Percentiles rank a stretch among this genome's conserved stretches.
These are phyloP conservation scores for Hylodesmum podocarpum DNA, from an alignment of 306 rosid genomes.

Conservation along the genomic window DNA sequence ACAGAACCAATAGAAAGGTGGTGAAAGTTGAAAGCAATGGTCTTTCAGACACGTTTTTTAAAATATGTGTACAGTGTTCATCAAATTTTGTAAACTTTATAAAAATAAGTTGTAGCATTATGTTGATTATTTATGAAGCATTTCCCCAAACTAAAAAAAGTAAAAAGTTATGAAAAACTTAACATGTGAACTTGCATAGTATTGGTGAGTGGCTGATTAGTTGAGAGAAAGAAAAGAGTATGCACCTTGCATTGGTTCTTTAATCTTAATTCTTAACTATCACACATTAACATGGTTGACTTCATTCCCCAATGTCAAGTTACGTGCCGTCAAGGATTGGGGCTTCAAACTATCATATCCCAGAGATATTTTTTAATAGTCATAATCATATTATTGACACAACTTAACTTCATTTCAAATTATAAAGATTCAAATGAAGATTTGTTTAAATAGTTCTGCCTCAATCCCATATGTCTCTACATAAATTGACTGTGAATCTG, in stretches of 20 bases:
- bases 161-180: not conserved
- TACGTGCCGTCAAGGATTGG: constrained; percentile 71
- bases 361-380: not conserved
- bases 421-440: not conserved
- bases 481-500: not conserved
- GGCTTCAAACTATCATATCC: constrained; percentile 39
- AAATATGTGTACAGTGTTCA: not conserved
- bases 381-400: not conserved
- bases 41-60: not conserved
- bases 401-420: not conserved
- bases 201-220: not conserved
- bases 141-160: too few relatives aligned
- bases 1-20: not conserved
- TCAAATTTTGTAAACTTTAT: not conserved
- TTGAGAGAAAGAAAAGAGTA: not conserved
- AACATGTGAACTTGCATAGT: not conserved
- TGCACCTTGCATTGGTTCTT: constrained; percentile 2
- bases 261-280: not conserved
- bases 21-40: constrained; percentile 1
- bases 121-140: not conserved
- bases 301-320: constrained; percentile 39
- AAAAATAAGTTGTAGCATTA: not conserved
- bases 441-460: not conserved
- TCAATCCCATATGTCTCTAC: not conserved
- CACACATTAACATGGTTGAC: constrained; percentile 52